phyloP scores from a whole-genome alignment of 2,329 filamentous ascomycete genomes.

The Nigrograna mackinnonii region DNA sequence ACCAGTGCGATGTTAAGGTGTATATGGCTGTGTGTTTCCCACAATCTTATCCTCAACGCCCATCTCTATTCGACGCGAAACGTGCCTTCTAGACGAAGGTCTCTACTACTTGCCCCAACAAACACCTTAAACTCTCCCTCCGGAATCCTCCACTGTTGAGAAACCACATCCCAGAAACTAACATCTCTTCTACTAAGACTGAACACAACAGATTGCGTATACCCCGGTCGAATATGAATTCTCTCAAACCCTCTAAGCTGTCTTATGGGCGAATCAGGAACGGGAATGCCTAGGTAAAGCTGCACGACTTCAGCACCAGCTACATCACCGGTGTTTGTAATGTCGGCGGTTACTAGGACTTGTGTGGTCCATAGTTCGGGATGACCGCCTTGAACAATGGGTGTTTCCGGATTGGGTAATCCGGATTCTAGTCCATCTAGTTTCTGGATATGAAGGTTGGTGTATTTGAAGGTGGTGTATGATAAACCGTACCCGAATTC shows the following conservation, averaged over 20 bases:
- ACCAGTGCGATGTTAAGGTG: no score
- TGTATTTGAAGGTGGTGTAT: constrained; percentile 19
- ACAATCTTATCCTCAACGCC: no score
- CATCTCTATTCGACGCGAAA: no score
- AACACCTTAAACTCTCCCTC: constrained; percentile 14
- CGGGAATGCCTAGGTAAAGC: constrained; percentile 57
- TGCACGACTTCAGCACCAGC: constrained; percentile 57
- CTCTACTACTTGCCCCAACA: constrained; percentile 31
- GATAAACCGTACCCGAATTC: constrained; percentile 21
- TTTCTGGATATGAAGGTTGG: constrained; percentile 1
- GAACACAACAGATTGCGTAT: constrained; percentile 48
- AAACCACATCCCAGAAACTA: constrained; percentile 53
- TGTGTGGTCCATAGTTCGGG: constrained; percentile 58
- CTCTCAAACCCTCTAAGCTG: constrained; percentile 55
- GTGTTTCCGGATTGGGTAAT: no score
- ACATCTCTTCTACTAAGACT: constrained; percentile 53
- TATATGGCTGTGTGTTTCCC: no score
- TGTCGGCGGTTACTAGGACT: constrained; percentile 50
- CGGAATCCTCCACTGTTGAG: constrained; percentile 49
- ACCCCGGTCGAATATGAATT: constrained; percentile 46
- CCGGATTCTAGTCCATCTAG: neutral
- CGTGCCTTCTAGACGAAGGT: no score
- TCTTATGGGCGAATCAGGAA: constrained; percentile 47
- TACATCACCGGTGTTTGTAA: constrained; percentile 56
- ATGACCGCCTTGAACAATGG: no score